Base-by-base conservation (phyloP, 2,329 filamentous ascomycete species). In the Fusarium haematococcum region DNA sequence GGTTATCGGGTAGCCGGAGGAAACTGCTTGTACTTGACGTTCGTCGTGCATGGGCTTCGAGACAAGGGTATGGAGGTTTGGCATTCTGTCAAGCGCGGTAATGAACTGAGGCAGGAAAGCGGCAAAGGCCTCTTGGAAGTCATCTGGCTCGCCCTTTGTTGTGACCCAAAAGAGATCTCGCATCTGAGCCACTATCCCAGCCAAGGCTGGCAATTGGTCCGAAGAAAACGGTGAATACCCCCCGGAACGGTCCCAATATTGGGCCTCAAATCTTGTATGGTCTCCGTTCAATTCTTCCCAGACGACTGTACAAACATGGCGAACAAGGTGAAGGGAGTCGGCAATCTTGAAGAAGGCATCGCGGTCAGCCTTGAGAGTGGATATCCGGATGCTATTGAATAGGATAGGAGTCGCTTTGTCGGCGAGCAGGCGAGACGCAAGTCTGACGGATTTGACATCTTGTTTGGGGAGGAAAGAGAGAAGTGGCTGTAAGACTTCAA, bases 231-330 rank as follows among this genome's bases (percentile, higher is more conserved):
- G 10, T 14, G 39, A 20, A 32, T n/a, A 23, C 7, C 11, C 18
- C 16, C 9, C n/a, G 4, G 32, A 32, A 27, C 6, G 41, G 14
- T 43, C 41, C 41, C n/a, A 13, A 5, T 23, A 5, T 25, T 39
- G 2, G 7, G 8, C 6, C 18, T 58, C 33, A 6, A 58, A 39
- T 58, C 32, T 39, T 25, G 9, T 5, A 6, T 41, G 8, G 48
- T 56, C 23, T 37, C 54, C 56, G 14, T 60, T 66, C 20, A 70
- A n/a, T 25, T 71, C 67, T 39, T 70, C 67, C 67, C 67, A 71
- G 2, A 67, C 37, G 7, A 71, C 16, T 5, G 67, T 35, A 3
- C 63, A 50, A 2, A 70, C 50, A 1, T 59, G 18, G 4, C 13
- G n/a, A 32, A 48, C 32, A 13, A 71, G 63, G 1, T 54, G 41